Evolutionary conservation across 148 eudicot species (phyloP).

Genomic region (Rhododendron henanense): DNA sequence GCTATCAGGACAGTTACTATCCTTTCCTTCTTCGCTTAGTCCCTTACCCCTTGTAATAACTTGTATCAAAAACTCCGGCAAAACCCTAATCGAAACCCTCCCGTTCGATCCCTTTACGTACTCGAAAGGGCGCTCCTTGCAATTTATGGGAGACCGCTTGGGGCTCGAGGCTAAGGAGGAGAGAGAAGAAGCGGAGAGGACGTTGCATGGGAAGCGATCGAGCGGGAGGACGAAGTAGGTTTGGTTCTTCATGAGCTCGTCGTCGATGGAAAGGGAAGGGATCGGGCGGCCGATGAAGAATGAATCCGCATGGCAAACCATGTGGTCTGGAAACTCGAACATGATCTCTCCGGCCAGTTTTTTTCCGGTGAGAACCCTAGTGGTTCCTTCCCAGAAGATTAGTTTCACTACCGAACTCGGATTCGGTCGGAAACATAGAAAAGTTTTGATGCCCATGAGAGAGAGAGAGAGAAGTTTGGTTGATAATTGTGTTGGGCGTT

Average conservation of each 20-base stretch:
- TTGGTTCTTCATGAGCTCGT: slow-evolving; percentile 44
- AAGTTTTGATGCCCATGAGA: slow-evolving; percentile 24
- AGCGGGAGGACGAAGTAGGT: slow-evolving; percentile 77
- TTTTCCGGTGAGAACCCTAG: slow-evolving; percentile 35
- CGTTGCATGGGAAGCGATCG: slow-evolving; percentile 42
- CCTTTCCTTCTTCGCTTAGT: not conserved
- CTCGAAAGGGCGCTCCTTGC: slow-evolving; percentile 48
- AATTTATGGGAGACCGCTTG: slow-evolving; percentile 17
- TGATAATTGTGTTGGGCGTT: not conserved
- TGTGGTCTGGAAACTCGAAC: slow-evolving; percentile 81
- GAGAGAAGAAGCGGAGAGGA: slow-evolving; percentile 54
- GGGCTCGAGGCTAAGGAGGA: slow-evolving; percentile 28
- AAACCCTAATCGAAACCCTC: slow-evolving; percentile 63
- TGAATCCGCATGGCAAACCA: slow-evolving; percentile 76
- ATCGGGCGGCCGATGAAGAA: slow-evolving; percentile 72
- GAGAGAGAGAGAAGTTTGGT: not conserved
- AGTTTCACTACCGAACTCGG: slow-evolving; percentile 30
- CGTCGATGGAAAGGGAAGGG: slow-evolving; percentile 56
- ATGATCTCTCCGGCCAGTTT: slow-evolving; percentile 72
- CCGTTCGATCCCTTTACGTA: slow-evolving; percentile 64
- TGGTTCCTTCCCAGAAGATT: slow-evolving; percentile 58
- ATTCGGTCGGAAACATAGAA: slow-evolving; percentile 13
- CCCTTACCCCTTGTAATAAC: slow-evolving; percentile 31
- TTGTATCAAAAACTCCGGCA: slow-evolving; percentile 50
- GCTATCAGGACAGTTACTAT: not conserved